Evolutionary conservation across 805 yeast genomes (phyloP), one percentile per base, ranked within the genome.

Genomic region (Yarrowia porcina): DNA sequence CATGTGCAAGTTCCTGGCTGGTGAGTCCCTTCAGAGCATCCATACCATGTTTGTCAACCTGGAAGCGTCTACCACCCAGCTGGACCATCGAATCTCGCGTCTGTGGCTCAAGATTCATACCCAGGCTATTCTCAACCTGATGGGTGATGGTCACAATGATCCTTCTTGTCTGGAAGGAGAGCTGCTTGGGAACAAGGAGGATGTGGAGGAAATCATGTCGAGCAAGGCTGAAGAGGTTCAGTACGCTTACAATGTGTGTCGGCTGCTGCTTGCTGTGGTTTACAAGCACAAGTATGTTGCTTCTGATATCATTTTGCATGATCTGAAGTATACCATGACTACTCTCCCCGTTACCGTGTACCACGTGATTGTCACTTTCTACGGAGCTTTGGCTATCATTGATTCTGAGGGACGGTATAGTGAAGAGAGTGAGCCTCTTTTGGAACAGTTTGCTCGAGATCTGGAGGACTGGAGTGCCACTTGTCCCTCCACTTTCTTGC

Each of bases 401-500:
- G 69, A 71, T 21, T 66, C 68, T 4, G 72, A 67, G 25, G 61
- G 59, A 6, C 65, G 44, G 18, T 52, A 52, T 1, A 64, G 64
- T 12, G 68, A 64, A 4, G 64, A 49, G 15, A 72, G 71, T n/a
- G 64, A 67, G 25, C 65, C 65, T n/a, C 59, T 73, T 12, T 65
- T 76, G 5, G 61, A 66, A 3, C 65, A 66, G 9, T 69, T 73
- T 28, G 64, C 65, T 17, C 57, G 66, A 4, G 70, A 71, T 52
- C 70, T 78, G 56, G 69, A 72, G 13, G 66, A 72, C 25, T 79
- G 80, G 77, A 67, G 77, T 4, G 69, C 66, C 1, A 65, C 71
- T 2, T 73, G 77, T 54, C 81, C 80, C 1, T 64, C 69, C 3
- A 71, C 73, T 28, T 81, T 80, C 67, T 71, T 71, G 8, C 67